Percentiles rank a stretch among this genome's conserved stretches.
Evolutionary conservation across 148 eudicot species (phyloP).

Genomic region (Mesembryanthemum crystallinum): DNA sequence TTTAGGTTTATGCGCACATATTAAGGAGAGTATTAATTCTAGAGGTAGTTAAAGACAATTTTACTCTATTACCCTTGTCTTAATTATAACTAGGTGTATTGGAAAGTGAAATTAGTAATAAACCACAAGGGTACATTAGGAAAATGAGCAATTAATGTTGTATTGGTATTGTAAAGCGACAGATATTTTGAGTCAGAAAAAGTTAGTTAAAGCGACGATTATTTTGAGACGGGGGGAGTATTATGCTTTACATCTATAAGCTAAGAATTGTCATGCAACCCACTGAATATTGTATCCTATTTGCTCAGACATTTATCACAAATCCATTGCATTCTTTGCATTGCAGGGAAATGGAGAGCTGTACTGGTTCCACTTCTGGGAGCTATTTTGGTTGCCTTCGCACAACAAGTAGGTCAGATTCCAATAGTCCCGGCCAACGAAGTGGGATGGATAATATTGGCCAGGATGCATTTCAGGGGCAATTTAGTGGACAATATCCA

Average conservation of each 20-base stretch:
- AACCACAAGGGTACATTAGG: too few relatives aligned
- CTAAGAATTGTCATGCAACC: background rate
- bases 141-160: too few relatives aligned
- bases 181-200: too few relatives aligned
- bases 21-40: too few relatives aligned
- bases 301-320: background rate
- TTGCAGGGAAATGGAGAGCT: conserved; percentile 34
- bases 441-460: conserved; percentile 30
- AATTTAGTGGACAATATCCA: conserved; percentile 26
- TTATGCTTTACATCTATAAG: background rate
- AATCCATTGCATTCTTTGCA: background rate
- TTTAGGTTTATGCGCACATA: too few relatives aligned
- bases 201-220: too few relatives aligned
- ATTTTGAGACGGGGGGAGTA: background rate
- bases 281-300: background rate
- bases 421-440: conserved; percentile 28
- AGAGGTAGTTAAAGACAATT: too few relatives aligned
- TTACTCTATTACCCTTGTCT: too few relatives aligned
- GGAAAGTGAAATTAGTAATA: too few relatives aligned
- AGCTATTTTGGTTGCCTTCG: conserved; percentile 31
- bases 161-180: too few relatives aligned
- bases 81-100: too few relatives aligned
- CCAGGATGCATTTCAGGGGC: conserved; percentile 32
- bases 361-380: conserved; percentile 30
- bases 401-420: conserved; percentile 26